Evolutionary conservation across 177 flowering plant genomes (phyloP).

Genomic region (Telopea speciosissima): DNA sequence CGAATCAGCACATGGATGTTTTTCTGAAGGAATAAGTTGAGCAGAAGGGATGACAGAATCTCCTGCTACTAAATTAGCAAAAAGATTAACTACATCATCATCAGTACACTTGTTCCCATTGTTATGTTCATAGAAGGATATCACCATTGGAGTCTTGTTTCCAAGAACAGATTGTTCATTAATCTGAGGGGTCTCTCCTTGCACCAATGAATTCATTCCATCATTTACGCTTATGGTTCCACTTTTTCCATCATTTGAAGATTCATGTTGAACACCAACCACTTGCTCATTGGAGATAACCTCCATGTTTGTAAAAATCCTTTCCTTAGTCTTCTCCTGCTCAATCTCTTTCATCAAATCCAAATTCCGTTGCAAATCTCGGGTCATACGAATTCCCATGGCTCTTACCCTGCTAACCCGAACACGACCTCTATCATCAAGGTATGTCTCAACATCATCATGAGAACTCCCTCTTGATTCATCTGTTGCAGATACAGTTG

Average conservation of each 20-base stretch:
- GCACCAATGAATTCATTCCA: constrained; percentile 1
- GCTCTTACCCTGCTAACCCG: constrained; percentile 79
- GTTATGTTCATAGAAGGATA: constrained; percentile 53
- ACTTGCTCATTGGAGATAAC: constrained; percentile 7
- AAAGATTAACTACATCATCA: constrained; percentile 53
- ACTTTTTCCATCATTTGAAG: constrained; percentile 17
- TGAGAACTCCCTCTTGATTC: constrained; percentile 27
- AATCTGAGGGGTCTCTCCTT: background rate
- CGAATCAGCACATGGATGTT: constrained; percentile 29
- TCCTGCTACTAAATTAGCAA: constrained; percentile 61
- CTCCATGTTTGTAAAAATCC: constrained; percentile 12
- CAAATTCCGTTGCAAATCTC: constrained; percentile 85
- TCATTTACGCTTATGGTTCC: constrained; percentile 16
- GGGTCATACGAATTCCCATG: constrained; percentile 91
- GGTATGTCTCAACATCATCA: constrained; percentile 60
- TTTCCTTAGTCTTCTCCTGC: constrained; percentile 28
- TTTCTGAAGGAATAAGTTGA: constrained; percentile 16
- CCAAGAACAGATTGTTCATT: constrained; percentile 18
- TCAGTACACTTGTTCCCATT: constrained; percentile 19
- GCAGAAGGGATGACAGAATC: constrained; percentile 29
- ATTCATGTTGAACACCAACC: constrained; percentile 12
- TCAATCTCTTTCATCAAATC: constrained; percentile 87
- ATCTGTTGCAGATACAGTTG: constrained; percentile 25
- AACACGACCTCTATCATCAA: constrained; percentile 73
- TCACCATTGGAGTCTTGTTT: constrained; percentile 34